Conservation (phyloP, 306 rosid genomes). For the Arachis hypogaea region DNA sequence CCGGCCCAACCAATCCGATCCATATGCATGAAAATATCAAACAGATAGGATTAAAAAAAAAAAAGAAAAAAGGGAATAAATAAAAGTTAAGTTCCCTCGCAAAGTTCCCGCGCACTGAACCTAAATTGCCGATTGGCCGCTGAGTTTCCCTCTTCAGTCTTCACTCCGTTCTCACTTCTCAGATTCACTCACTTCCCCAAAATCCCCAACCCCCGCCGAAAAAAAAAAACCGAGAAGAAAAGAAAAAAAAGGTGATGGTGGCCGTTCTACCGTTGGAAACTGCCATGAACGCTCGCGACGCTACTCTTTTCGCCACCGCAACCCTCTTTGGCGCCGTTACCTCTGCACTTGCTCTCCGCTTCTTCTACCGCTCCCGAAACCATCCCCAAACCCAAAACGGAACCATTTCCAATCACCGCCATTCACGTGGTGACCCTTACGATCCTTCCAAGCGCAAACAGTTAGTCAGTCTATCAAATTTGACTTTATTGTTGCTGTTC, state of each 20-base stretch:
- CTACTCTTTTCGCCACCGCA: constrained; percentile 61
- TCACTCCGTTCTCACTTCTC: neutral
- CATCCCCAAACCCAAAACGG: constrained; percentile 45
- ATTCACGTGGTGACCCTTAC: constrained; percentile 56
- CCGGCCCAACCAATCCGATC: too few relatives aligned
- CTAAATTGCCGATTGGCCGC: neutral
- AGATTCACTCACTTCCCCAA: neutral
- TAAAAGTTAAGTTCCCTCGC: neutral
- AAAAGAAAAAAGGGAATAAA: neutral
- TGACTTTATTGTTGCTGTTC: neutral
- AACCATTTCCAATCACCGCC: constrained; percentile 18
- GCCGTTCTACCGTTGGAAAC: neutral
- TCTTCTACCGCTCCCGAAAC: constrained; percentile 52
- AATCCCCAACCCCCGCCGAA: neutral
- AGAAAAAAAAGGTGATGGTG: too few relatives aligned
- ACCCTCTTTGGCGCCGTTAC: constrained; percentile 68
- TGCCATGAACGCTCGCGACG: constrained; percentile 72
- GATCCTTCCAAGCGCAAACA: constrained; percentile 82
- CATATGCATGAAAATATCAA: too few relatives aligned
- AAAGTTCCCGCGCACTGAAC: constrained; percentile 29
- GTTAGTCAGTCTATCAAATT: constrained; percentile 37
- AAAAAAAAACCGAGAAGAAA: too few relatives aligned
- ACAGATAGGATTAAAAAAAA: too few relatives aligned
- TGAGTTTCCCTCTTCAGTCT: constrained; percentile 26
- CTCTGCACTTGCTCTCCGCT: constrained; percentile 64